A percentile compares a stretch with the other conserved stretches of the same genome.
phyloP scores from a whole-genome alignment of 495 filamentous ascomycete species.

The Apiosordaria backusii region DNA sequence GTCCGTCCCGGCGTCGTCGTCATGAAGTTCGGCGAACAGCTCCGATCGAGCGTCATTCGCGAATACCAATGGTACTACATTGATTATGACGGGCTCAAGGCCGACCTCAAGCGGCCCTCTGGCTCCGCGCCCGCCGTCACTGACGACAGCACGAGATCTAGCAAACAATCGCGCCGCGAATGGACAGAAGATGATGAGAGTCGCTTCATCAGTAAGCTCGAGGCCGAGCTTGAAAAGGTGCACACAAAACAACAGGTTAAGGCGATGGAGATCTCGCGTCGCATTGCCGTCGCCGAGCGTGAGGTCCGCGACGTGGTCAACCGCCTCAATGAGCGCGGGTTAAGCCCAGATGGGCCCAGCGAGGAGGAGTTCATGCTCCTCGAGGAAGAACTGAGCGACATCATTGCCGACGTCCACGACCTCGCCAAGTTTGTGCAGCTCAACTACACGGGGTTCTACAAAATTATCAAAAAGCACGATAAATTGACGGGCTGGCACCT shows the following conservation, averaged over 20 bases:
- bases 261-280: slow-evolving; percentile 84
- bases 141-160: slow-evolving; percentile 13
- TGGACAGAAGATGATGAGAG: slow-evolving; percentile 95
- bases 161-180: slow-evolving; percentile 42
- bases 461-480: slow-evolving; percentile 99
- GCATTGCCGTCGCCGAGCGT: slow-evolving; percentile 79
- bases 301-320: slow-evolving; percentile 86
- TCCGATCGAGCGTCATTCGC: slow-evolving; percentile 86
- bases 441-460: slow-evolving; percentile 99
- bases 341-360: slow-evolving; percentile 56
- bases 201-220: slow-evolving; percentile 78
- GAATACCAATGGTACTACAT: slow-evolving; percentile 98
- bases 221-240: slow-evolving; percentile 92
- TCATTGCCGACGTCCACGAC: slow-evolving; percentile 98
- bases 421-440: slow-evolving; percentile 97
- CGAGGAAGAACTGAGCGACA: slow-evolving; percentile 93
- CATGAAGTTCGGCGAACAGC: slow-evolving; percentile 92
- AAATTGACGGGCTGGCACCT: slow-evolving; percentile 95
- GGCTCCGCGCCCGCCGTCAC: slow-evolving; percentile 41
- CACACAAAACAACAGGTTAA: slow-evolving; percentile 95
- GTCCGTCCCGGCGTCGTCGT: slow-evolving; percentile 42
- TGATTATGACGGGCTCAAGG: slow-evolving; percentile 90
- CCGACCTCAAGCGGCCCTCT: slow-evolving; percentile 72
- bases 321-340: slow-evolving; percentile 58
- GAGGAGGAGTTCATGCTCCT: slow-evolving; percentile 94